Conservation (phyloP, 352 stramenopile species). For the Blastocystis sp. region DNA sequence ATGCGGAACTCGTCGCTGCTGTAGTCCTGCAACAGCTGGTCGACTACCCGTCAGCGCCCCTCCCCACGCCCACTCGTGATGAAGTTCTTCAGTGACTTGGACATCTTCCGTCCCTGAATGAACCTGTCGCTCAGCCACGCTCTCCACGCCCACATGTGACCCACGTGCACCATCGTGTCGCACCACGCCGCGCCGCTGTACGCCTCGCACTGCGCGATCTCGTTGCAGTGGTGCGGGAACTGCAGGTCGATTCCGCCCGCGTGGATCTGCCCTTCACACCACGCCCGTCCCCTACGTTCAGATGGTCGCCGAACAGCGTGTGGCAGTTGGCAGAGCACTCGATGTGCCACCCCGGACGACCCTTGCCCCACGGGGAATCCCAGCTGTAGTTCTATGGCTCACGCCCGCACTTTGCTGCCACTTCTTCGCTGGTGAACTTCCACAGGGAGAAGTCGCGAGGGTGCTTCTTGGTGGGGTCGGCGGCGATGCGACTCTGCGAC, state of each 20-base stretch:
- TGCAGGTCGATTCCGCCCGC: constrained; percentile 91
- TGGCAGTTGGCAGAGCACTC: constrained; percentile 86
- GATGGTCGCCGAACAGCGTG: constrained; percentile 78
- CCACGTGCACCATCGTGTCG: constrained; percentile 93
- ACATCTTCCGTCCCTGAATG: constrained; percentile 96
- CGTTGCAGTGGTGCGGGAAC: constrained; percentile 97
- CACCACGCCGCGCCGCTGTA: constrained; percentile 79
- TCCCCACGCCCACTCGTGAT: constrained; percentile 80
- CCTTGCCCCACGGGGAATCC: constrained; percentile 88
- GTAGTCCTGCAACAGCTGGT: constrained; percentile 38
- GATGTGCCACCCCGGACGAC: constrained; percentile 94
- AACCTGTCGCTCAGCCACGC: constrained; percentile 71
- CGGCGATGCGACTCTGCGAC: constrained; percentile 68
- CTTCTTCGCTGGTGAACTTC: constrained; percentile 84
- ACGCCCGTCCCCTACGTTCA: constrained; percentile 77
- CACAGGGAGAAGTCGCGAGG: constrained; percentile 92
- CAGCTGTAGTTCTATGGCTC: constrained; percentile 75
- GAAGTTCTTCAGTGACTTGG: constrained; percentile 98
- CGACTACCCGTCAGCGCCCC: not conserved
- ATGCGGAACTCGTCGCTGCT: constrained; percentile 58
- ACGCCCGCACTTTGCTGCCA: constrained; percentile 76
- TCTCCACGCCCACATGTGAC: constrained; percentile 78
- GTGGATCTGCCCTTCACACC: constrained; percentile 87
- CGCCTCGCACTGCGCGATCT: constrained; percentile 84
- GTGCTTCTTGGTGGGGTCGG: constrained; percentile 84